Base-by-base conservation (phyloP, 2,329 filamentous ascomycete genomes). In the Exserohilum turcica region DNA sequence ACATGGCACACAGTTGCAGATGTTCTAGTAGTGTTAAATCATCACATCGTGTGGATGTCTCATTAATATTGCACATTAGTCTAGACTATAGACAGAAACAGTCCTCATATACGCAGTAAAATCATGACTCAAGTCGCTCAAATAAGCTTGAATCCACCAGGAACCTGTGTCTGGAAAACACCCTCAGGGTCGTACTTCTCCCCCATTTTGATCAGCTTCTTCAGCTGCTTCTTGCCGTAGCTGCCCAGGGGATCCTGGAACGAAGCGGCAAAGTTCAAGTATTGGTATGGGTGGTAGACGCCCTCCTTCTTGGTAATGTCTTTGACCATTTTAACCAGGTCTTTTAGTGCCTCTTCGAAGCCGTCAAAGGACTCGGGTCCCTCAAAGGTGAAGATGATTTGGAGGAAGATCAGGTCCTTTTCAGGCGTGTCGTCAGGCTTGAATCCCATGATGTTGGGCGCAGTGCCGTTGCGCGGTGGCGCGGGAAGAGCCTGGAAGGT, bases 191-290 rank as follows among this genome's bases (percentile, higher is more conserved):
- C 65, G 43, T 66, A 67, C 48, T 59, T 65, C 33, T n/a, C 47
- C 24, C 60, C 55, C 1, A 65, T 60, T 18, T 43, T 29, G 27
- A 39, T 51, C 32, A 70, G 19, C 15, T 31, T 52, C 10, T 19
- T 28, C 6, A 60, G 21, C 8, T 54, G 49, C 10, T 52, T 51
- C 5, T 37, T 21, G 3, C 67, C 67, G 56, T 68, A 67, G 29
- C 53, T 55, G 10, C 9, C 44, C 6, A 65, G 32, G 5, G 73
- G 72, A 40, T 74, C 65, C 54, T 77, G 74, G 54, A 66, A 75
- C 10, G 49, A 47, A 2, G 64, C 70, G 7, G 74, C 73, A 50
- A 74, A 76, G 52, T 74, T 76, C 28, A 71, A 44, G 42, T 74
- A 71, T 39, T 57, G 56, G 38, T 44, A 59, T 0, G 27, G 50